phyloP scores from a whole-genome alignment of 106 monocot genomes.

The Alisma plantagoaquatica region DNA sequence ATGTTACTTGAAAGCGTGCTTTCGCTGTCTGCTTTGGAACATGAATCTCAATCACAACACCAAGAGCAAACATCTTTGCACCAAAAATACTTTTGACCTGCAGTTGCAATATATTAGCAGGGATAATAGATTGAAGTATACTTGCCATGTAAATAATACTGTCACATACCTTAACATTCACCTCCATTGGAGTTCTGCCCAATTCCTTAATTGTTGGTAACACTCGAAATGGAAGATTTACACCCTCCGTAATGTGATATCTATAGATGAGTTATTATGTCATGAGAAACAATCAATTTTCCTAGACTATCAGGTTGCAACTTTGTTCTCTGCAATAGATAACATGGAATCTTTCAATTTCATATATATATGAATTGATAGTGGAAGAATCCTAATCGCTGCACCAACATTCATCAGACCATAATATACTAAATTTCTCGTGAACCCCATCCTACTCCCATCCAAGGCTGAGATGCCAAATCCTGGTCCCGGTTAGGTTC shows the following conservation, averaged over 20 bases:
- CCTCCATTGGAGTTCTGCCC: conserved; percentile 92
- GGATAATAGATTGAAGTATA: background rate
- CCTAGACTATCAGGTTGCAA: too few species aligned
- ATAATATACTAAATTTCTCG: too few species aligned
- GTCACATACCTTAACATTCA: conserved; percentile 88
- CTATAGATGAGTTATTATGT: conserved; percentile 25
- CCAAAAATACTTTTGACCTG: conserved; percentile 99
- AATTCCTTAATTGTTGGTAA: conserved; percentile 96
- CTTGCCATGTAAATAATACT: background rate
- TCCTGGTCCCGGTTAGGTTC: too few species aligned
- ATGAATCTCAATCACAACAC: conserved; percentile 93
- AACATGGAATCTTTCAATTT: too few species aligned
- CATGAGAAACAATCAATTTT: too few species aligned
- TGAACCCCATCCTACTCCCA: too few species aligned
- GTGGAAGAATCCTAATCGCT: too few species aligned
- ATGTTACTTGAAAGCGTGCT: conserved; percentile 95
- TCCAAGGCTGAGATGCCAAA: too few species aligned
- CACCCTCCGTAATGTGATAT: conserved; percentile 97
- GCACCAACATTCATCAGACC: too few species aligned
- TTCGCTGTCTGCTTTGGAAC: conserved; percentile 99
- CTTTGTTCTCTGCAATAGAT: too few species aligned
- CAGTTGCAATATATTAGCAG: conserved; percentile 1
- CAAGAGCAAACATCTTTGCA: conserved; percentile 99
- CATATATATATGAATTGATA: too few species aligned
- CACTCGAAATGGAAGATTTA: conserved; percentile 97